Percentiles rank a stretch among this genome's conserved stretches.
Conservation (phyloP, 192 early-diverging fungal genomes). For the Rhizophagus prolifer region DNA sequence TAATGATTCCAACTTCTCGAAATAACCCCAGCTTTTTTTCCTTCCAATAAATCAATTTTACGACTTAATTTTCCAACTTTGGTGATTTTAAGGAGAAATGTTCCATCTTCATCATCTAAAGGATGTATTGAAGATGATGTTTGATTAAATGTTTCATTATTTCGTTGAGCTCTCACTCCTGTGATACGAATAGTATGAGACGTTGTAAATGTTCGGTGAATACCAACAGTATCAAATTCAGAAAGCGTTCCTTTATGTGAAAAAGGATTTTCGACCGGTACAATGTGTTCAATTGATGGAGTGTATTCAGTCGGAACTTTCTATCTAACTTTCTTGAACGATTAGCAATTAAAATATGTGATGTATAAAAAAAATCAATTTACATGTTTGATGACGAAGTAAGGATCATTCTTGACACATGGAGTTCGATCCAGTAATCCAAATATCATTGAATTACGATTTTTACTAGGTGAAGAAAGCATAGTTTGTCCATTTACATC, state of each 20-base stretch:
- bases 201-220: slow-evolving; percentile 35
- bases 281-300: slow-evolving; percentile 12
- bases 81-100: slow-evolving; percentile 47
- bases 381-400: slow-evolving; percentile 48
- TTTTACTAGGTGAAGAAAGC: slow-evolving; percentile 13
- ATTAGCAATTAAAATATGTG: background rate
- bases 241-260: slow-evolving; percentile 27
- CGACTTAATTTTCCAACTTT: slow-evolving; percentile 70
- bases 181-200: slow-evolving; percentile 36
- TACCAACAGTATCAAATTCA: slow-evolving; percentile 22
- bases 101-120: slow-evolving; percentile 19
- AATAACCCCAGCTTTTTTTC: slow-evolving; percentile 57
- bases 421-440: slow-evolving; percentile 27
- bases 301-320: slow-evolving; percentile 24
- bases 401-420: slow-evolving; percentile 38
- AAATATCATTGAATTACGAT: background rate
- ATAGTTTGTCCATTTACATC: slow-evolving; percentile 44
- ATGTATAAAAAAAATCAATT: background rate
- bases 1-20: slow-evolving; percentile 68
- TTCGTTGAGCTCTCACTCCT: slow-evolving; percentile 33
- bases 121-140: background rate
- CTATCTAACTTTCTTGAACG: background rate
- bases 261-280: slow-evolving; percentile 25
- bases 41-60: slow-evolving; percentile 69
- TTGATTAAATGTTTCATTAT: background rate